phyloP scores from a whole-genome alignment of 2,329 filamentous ascomycete genomes.

The Albophoma yamanashiensis region DNA sequence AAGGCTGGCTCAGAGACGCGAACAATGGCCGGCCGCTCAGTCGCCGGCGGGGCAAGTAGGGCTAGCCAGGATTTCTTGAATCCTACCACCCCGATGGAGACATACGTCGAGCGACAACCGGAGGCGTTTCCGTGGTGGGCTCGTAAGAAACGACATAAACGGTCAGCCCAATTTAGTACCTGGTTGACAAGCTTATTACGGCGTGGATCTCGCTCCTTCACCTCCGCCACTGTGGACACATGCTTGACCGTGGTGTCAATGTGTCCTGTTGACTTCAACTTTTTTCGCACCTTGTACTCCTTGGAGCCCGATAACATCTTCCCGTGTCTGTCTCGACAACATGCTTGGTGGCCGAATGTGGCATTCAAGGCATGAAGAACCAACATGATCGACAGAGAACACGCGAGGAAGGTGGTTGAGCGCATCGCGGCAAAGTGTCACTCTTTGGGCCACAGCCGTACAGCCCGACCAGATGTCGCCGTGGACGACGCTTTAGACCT shows the following conservation, averaged over 20 bases:
- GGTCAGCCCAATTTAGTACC: neutral
- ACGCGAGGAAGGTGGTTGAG: neutral
- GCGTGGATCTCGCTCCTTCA: neutral
- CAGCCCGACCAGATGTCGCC: neutral
- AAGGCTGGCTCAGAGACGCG: neutral
- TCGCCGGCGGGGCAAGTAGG: neutral
- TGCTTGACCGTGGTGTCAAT: neutral
- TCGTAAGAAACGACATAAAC: neutral
- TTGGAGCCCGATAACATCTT: neutral
- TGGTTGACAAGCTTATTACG: neutral
- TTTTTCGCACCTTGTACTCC: neutral
- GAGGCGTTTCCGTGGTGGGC: neutral
- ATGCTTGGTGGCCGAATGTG: neutral
- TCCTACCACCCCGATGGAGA: neutral
- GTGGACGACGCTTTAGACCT: neutral
- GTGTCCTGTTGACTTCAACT: neutral
- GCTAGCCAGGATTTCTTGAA: neutral
- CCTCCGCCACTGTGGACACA: neutral
- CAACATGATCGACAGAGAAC: neutral
- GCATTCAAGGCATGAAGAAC: neutral
- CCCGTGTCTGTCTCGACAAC: neutral
- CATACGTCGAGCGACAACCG: neutral
- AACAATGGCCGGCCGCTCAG: neutral
- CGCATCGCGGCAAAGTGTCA: neutral
- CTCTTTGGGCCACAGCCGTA: neutral